Conservation (phyloP, 768 basidiomycete species). For the Zangia roseola region DNA sequence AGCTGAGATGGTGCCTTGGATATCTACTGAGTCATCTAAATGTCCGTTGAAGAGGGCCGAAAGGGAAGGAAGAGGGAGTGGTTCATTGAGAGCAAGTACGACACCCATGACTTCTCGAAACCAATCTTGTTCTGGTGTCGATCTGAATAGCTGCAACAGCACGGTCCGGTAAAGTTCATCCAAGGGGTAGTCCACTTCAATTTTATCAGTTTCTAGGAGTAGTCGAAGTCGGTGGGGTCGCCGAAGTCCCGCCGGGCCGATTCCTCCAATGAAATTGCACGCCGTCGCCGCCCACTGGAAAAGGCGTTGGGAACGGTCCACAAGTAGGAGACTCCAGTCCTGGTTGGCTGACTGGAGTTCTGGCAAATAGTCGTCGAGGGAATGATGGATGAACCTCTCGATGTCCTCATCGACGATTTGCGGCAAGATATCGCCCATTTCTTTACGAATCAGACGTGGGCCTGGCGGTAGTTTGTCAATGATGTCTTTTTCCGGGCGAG, state of each 20-base stretch:
- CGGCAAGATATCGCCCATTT: background rate
- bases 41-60: background rate
- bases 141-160: background rate
- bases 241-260: background rate
- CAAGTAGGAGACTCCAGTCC: constrained; percentile 7
- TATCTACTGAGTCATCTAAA: background rate
- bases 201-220: background rate
- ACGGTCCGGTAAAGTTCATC: background rate
- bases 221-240: background rate
- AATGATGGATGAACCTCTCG: background rate
- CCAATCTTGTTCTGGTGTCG: background rate
- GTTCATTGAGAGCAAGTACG: background rate
- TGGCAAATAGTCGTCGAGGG: background rate
- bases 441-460: background rate
- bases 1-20: background rate
- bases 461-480: background rate
- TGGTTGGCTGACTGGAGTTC: background rate
- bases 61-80: background rate
- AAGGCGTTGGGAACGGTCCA: constrained; percentile 16
- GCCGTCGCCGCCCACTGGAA: constrained; percentile 28
- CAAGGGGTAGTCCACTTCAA: background rate
- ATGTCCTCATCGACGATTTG: background rate
- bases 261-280: constrained; percentile 11
- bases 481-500: constrained; percentile 13
- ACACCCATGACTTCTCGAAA: constrained; percentile 4